Evolutionary conservation across 1,284 basidiomycete genomes (phyloP), one percentile per base, ranked within the genome.

Genomic region (Tetrapyrgos nigripes): DNA sequence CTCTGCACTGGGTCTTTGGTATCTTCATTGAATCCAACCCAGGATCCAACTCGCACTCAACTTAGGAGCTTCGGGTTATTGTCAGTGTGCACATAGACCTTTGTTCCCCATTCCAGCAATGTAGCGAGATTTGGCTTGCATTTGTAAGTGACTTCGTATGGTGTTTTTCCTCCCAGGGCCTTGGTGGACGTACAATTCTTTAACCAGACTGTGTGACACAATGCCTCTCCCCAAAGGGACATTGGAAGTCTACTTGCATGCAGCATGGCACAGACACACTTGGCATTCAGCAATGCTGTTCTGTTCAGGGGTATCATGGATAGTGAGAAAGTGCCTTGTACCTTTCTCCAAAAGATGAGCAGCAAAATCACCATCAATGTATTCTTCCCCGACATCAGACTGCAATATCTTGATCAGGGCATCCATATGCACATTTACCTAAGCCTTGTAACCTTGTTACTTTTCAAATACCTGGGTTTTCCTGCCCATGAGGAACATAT

Each of bases 311-410:
- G n/a, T n/a, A n/a, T n/a, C n/a, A n/a, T n/a, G n/a, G n/a, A n/a
- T n/a, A n/a, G n/a, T n/a, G n/a, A n/a, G n/a, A n/a, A n/a, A n/a
- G n/a, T n/a, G n/a, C n/a, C n/a, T n/a, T n/a, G n/a, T n/a, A n/a
- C n/a, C n/a, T n/a, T n/a, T n/a, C n/a, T 55, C n/a, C n/a, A 40
- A 50, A 3, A 70, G 58, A 44, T 67, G 62, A 2, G 40, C 43
- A 2, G 21, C 26, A 40, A 76, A 71, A 5, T 61, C 64, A 6
- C 64, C 43, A 53, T 54, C 44, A 46, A 55, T 8, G 43, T 59
- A 68, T 55, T 69, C 62, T 0, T 70, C 68, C 11, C 74, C 73
- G 28, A 62, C 51, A 62, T 76, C 69, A 9, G 64, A 62, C 23
- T 67, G 61, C 4, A 67, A 52, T n/a, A 60, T 58, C 19, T 61